phyloP scores from a whole-genome alignment of 805 yeast genomes.

The Wickerhamomyces sydowiorum region DNA sequence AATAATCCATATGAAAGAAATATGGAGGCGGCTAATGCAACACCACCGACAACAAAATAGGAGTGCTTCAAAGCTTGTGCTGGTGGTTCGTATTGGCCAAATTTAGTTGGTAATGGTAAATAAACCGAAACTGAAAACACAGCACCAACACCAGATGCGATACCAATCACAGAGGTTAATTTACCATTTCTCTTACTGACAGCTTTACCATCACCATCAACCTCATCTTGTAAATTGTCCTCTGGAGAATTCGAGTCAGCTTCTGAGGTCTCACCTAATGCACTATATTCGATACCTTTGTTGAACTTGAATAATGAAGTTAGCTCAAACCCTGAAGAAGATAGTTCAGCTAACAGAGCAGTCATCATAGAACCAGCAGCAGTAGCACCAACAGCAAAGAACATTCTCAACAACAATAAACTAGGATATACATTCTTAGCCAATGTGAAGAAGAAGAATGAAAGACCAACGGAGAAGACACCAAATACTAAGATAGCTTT shows the following conservation, averaged over 20 bases:
- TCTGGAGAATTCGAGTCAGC: conserved; percentile 8
- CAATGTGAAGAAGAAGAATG: conserved; percentile 45
- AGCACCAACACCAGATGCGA: conserved; percentile 63
- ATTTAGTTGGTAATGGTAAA: conserved; percentile 50
- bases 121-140: conserved; percentile 51
- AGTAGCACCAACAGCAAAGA: conserved; percentile 59
- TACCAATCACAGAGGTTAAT: conserved; percentile 55
- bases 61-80: conserved; percentile 41
- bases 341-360: conserved; percentile 51
- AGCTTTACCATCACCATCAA: conserved; percentile 15
- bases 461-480: conserved; percentile 38
- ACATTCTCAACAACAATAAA: conserved; percentile 41
- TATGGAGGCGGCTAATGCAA: conserved; percentile 33
- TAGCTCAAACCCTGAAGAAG: conserved; percentile 37
- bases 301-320: conserved; percentile 15
- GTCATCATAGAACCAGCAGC: conserved; percentile 52
- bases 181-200: conserved; percentile 40
- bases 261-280: conserved; percentile 1
- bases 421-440: conserved; percentile 41
- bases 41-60: conserved; percentile 41
- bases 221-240: conserved; percentile 6
- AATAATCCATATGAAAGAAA: conserved; percentile 39
- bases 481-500: conserved; percentile 45
- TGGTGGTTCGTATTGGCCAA: conserved; percentile 34
- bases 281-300: conserved; percentile 4